Percentiles rank a stretch among this genome's conserved stretches.
Evolutionary conservation across 2,329 filamentous ascomycete species (phyloP).

Genomic region (Fusarium irregulare): DNA sequence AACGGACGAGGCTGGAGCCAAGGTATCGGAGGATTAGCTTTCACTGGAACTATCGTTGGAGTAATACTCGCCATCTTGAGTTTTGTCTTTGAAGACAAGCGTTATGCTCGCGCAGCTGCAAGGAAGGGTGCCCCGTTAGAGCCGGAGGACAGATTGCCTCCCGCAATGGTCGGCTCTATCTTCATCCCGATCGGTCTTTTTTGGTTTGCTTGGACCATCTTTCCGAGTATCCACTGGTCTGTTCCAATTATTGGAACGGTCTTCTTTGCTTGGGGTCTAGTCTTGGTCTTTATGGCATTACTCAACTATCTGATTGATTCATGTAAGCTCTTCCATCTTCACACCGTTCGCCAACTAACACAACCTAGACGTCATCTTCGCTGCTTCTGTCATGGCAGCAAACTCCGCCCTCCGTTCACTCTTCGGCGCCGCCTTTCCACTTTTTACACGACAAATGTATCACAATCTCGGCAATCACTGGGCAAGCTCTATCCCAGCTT

Average conservation of each 20-base stretch:
- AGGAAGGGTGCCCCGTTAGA: not conserved
- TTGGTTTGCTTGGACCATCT: conserved; percentile 29
- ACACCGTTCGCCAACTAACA: no score
- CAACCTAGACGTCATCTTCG: conserved; percentile 6
- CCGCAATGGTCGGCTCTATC: conserved; percentile 15
- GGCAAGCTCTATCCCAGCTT: conserved; percentile 25
- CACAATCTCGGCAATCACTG: conserved; percentile 8
- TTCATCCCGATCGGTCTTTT: conserved; percentile 12
- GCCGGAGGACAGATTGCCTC: conserved; percentile 3
- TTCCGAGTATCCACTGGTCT: conserved; percentile 6
- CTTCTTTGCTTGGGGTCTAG: conserved; percentile 17
- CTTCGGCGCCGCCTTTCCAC: conserved; percentile 24
- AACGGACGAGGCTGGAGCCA: conserved; percentile 17
- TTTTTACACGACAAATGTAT: conserved; percentile 27
- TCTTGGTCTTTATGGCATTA: conserved; percentile 18
- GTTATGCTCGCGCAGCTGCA: not conserved
- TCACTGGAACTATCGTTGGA: conserved; percentile 13
- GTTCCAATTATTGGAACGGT: conserved; percentile 3
- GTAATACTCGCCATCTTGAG: not conserved
- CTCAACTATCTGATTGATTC: conserved; percentile 26
- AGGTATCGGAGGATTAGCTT: conserved; percentile 10
- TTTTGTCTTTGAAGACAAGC: conserved; percentile 8
- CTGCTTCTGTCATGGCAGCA: conserved; percentile 11
- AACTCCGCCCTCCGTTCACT: conserved; percentile 19
- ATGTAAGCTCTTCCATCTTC: not conserved